Evolutionary conservation across 257 asterid species (phyloP).

Genomic region (Ligustrum vulgare): DNA sequence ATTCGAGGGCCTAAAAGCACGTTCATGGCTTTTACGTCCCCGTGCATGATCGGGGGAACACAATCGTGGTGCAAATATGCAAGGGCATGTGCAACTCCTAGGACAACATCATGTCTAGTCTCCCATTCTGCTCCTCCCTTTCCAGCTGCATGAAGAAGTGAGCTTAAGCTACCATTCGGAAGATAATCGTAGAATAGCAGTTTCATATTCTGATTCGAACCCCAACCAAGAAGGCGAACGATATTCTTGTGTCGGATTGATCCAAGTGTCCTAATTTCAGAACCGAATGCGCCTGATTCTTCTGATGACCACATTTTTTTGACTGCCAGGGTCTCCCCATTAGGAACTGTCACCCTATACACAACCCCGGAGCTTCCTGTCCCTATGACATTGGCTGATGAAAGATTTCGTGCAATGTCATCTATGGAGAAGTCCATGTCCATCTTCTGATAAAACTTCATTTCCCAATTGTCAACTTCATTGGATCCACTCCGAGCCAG

Average conservation of each 20-base stretch:
- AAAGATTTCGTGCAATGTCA: constrained; percentile 63
- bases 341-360: constrained; percentile 62
- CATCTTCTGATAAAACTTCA: constrained; percentile 78
- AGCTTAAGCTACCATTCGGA: constrained; percentile 92
- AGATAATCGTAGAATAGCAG: constrained; percentile 84
- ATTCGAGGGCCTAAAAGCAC: constrained; percentile 67
- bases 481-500: constrained; percentile 37
- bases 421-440: constrained; percentile 72
- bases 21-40: constrained; percentile 98
- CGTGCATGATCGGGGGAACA: constrained; percentile 89
- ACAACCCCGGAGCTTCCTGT: constrained; percentile 99
- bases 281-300: constrained; percentile 43
- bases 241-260: constrained; percentile 92
- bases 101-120: constrained; percentile 58
- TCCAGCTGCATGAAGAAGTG: constrained; percentile 86
- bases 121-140: constrained; percentile 94
- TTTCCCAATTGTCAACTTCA: constrained; percentile 68
- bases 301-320: constrained; percentile 61
- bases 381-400: constrained; percentile 85
- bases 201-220: constrained; percentile 69
- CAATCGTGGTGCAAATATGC: constrained; percentile 93
- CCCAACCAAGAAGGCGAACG: constrained; percentile 89
- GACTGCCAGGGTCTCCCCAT: constrained; percentile 44
- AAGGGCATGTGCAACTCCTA: constrained; percentile 89
- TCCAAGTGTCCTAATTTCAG: constrained; percentile 49